phyloP scores from a whole-genome alignment of 495 filamentous ascomycete species.

The Aspergillus steynii region DNA sequence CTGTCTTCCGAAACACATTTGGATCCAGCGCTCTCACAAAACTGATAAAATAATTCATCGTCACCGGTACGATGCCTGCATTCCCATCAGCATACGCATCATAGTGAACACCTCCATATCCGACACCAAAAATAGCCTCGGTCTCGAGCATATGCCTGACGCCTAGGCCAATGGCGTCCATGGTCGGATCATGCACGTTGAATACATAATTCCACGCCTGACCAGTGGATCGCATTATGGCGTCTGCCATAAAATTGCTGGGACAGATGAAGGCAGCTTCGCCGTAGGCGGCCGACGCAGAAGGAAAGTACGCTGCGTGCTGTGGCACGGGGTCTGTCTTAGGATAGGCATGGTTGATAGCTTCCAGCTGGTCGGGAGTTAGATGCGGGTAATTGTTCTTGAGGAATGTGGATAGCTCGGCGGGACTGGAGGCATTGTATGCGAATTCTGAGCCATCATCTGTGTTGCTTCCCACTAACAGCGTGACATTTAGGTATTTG shows the following conservation, averaged over 20 bases:
- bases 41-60: constrained; percentile 63
- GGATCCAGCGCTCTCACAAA: constrained; percentile 63
- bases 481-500: constrained; percentile 59
- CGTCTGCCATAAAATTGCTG: constrained; percentile 38
- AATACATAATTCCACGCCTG: constrained; percentile 60
- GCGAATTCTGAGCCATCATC: constrained; percentile 67
- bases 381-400: constrained; percentile 61
- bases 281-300: constrained; percentile 60
- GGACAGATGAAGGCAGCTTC: constrained; percentile 70
- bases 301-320: constrained; percentile 54
- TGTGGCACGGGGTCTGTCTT: constrained; percentile 34
- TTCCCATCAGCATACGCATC: constrained; percentile 38
- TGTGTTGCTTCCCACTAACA: constrained; percentile 63
- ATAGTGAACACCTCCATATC: constrained; percentile 21
- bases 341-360: constrained; percentile 59
- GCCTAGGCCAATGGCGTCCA: constrained; percentile 53
- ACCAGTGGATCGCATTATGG: constrained; percentile 37
- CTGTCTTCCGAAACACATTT: constrained; percentile 43
- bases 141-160: constrained; percentile 64
- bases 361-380: constrained; percentile 44
- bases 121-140: constrained; percentile 54
- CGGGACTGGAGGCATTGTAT: constrained; percentile 39
- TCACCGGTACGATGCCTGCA: constrained; percentile 48
- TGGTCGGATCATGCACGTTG: constrained; percentile 55
- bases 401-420: constrained; percentile 55